A percentile compares a stretch with the other conserved stretches of the same genome.
Evolutionary conservation across 208 protist species (phyloP).

Genomic region (Leishmania braziliensis): DNA sequence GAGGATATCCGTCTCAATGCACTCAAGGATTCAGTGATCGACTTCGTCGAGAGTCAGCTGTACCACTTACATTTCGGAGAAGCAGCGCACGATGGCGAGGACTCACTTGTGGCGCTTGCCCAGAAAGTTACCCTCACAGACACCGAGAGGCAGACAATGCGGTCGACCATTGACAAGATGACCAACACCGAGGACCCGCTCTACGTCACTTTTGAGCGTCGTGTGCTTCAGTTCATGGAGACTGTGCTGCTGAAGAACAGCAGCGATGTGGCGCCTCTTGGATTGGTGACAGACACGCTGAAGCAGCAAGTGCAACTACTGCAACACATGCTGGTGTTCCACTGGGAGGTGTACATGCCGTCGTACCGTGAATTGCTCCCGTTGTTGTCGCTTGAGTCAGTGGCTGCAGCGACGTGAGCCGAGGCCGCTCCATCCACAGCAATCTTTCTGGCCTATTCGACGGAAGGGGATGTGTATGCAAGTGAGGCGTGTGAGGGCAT

Average conservation of each 20-base stretch:
- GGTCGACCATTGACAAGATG: constrained; percentile 78
- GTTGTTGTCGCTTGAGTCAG: constrained; percentile 17
- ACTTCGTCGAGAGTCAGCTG: constrained; percentile 43
- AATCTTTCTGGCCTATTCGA: background rate
- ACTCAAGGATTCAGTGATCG: constrained; percentile 61
- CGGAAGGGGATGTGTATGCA: background rate
- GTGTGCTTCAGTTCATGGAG: constrained; percentile 51
- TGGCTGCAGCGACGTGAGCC: background rate
- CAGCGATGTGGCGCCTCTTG: constrained; percentile 39
- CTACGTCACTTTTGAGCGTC: constrained; percentile 75
- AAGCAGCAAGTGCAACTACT: constrained; percentile 39
- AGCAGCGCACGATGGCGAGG: constrained; percentile 1
- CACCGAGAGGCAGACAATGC: constrained; percentile 46
- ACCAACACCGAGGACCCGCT: constrained; percentile 69
- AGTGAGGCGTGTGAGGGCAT: background rate
- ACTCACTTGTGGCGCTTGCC: constrained; percentile 9
- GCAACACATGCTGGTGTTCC: constrained; percentile 52
- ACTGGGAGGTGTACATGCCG: constrained; percentile 79
- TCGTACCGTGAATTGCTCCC: constrained; percentile 58
- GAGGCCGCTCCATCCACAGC: background rate
- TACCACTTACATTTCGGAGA: constrained; percentile 20
- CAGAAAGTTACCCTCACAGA: constrained; percentile 39
- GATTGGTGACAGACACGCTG: constrained; percentile 65
- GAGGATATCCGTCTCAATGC: constrained; percentile 57
- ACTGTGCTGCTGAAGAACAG: constrained; percentile 24